These are phyloP conservation scores for Omphalotus guepiniiformis DNA, from an alignment of 768 basidiomycete species.

Conservation along the genomic window DNA sequence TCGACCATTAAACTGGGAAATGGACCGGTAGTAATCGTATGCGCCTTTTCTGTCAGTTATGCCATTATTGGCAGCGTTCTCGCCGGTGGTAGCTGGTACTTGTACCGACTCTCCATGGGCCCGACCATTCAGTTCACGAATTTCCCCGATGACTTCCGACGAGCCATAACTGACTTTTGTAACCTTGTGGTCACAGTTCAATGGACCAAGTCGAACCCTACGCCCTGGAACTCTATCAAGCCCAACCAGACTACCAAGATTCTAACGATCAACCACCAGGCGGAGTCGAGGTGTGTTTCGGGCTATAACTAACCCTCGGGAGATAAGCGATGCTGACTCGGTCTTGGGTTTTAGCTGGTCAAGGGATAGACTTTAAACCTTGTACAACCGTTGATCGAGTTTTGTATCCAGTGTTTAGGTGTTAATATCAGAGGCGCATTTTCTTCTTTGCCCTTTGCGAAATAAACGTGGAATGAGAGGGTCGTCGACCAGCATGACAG, in stretches of 20 bases:
- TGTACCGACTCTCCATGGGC: conserved; percentile 59
- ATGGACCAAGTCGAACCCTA: conserved; percentile 70
- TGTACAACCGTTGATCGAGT: background rate
- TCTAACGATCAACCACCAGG: conserved; percentile 64
- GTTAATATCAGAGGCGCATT: background rate
- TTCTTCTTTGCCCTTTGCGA: background rate
- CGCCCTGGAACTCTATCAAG: conserved; percentile 84
- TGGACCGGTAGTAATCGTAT: background rate
- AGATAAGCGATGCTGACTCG: background rate
- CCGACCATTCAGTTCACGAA: conserved; percentile 40
- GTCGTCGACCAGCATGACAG: no score
- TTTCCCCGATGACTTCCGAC: background rate
- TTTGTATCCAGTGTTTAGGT: background rate
- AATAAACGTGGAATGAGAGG: no score
- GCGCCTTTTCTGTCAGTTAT: conserved; percentile 28
- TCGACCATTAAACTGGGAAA: background rate
- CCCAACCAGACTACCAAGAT: conserved; percentile 74
- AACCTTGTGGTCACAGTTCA: conserved; percentile 29
- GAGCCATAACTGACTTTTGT: conserved; percentile 1
- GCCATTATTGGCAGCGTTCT: conserved; percentile 48
- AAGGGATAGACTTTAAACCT: conserved; percentile 7
- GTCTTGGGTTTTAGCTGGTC: conserved; percentile 1
- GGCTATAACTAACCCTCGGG: background rate
- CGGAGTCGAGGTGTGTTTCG: conserved; percentile 60
- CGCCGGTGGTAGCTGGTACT: conserved; percentile 64